phyloP scores from a whole-genome alignment of 371 early-diverging fungal genomes.

The Coemansia sp. region DNA sequence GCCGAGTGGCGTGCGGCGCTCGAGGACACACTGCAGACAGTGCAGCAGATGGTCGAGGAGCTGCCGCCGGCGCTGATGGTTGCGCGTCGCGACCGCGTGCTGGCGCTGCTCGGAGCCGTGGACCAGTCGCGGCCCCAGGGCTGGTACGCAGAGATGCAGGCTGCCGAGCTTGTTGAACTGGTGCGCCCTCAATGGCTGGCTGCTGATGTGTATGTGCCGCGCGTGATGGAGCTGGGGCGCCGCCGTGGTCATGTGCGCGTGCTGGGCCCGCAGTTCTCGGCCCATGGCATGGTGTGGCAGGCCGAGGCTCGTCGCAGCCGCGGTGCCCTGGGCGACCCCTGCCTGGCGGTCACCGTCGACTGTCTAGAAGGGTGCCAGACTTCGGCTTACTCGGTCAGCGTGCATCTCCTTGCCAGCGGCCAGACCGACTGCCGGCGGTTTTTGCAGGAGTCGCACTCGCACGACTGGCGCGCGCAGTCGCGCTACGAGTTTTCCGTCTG shows the following conservation, averaged over 20 bases:
- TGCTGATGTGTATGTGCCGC: slow-evolving; percentile 17
- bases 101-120: slow-evolving; percentile 12
- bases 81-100: slow-evolving; percentile 15
- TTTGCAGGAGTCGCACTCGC: background rate
- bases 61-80: slow-evolving; percentile 36
- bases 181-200: slow-evolving; percentile 12
- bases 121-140: slow-evolving; percentile 12
- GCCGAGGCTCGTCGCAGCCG: slow-evolving; percentile 30
- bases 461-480: slow-evolving; percentile 1
- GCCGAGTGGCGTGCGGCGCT: slow-evolving; percentile 26
- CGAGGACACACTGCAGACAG: slow-evolving; percentile 25
- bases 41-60: slow-evolving; percentile 41
- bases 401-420: slow-evolving; percentile 1
- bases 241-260: slow-evolving; percentile 44
- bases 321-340: slow-evolving; percentile 28
- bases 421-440: background rate
- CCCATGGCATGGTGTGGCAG: slow-evolving; percentile 39
- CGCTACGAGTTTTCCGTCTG: slow-evolving; percentile 21
- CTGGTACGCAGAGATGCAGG: slow-evolving; percentile 7
- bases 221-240: slow-evolving; percentile 34
- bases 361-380: slow-evolving; percentile 26
- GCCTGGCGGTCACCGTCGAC: slow-evolving; percentile 15
- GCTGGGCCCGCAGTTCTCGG: slow-evolving; percentile 17
- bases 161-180: background rate
- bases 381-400: slow-evolving; percentile 9